Evolutionary conservation across 176 grass and related monocot genomes (phyloP), one percentile per base, ranked within the genome.

Genomic region (Bolboschoenus planiculmis): DNA sequence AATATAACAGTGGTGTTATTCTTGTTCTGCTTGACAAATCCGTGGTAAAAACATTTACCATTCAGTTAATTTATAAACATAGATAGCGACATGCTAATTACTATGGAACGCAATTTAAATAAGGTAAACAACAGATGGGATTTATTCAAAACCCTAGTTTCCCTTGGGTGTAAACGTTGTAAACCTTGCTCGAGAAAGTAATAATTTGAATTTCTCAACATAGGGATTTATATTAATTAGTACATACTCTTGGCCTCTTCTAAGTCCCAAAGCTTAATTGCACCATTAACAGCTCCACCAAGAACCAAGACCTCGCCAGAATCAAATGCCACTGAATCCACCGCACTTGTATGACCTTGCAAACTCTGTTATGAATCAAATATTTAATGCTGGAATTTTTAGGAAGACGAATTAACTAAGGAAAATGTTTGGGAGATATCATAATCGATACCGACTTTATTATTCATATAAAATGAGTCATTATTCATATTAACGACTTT

Each of bases 251-350:
- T 99, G 26, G 90, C 92, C 87, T 99, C 92, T 85, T 99, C 92
- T 20, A 95, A 85, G 77, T 99, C 92, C 96, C 96, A 99, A 73
- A 99, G 91, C 68, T 95, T 99, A 87, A 95, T 95, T 42, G 89
- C 87, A 14, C 96, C 96, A 44, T 88, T 99, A 29, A 91, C 95
- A 80, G 91, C 94, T 67, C 96, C 96, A 73, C 90, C 92, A 79
- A 99, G 90, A 83, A 99, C 91, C 85, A 99, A 88, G 30, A 93
- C 89, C 82, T 99, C 96, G 27, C 86, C 91, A 18, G 92, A 93
- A 89, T 99, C 92, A 87, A 99, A 95, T 33, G 92, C 89, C 64
- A 99, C 92, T 36, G 91, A 83, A 33, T 95, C 96, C 13, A 99
- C 92, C 11, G 90, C 89, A 58, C 91, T 84, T 77, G 89, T 91